Evolutionary conservation across 1,139 yeast genomes (phyloP), one percentile per base, ranked within the genome.

Genomic region (Spencermartinsiella ligniputridi): DNA sequence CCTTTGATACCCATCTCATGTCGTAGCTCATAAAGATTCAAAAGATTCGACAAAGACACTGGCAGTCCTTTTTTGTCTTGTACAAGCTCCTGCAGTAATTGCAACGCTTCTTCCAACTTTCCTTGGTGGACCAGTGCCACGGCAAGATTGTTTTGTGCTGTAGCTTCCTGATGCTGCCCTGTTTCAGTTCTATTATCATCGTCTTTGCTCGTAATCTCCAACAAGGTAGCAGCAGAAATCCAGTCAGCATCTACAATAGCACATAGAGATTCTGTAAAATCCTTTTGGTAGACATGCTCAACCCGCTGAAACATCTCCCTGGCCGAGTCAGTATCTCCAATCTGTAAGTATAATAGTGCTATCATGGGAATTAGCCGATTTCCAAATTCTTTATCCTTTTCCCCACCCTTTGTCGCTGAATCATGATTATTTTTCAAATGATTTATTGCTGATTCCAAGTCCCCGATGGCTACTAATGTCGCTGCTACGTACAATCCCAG

Each of bases 51-150:
- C 16, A 62, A 37, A 5, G 59, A 41, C 8, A 56, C 51, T 8
- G 60, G 47, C 6, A 50, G 42, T 12, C 52, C 40, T 9, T 41
- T 30, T 9, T 59, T 61, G 1, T 52, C 18, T 12, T 47, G 43
- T 5, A 58, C 47, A 20, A 59, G 25, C 9, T 56, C 39, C 11
- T 66, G 62, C 2, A 79, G 62, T 39, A 72, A 66, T 11, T 62
- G 54, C 22, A 74, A 58, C 3, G 78, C 72, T 33, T 55, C 60
- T 34, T 67, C 70, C 43, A 79, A 69, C 25, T 77, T 67, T 34
- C 76, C 73, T 21, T 57, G 56, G 39, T 61, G 55, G 4, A 60
- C 46, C 32, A 27, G 4, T 8, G n/a, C 15, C 32, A 27, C 32
- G 5, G 32, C 32, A 9, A 9, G 8, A 15, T 27, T 27, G 15